Base-by-base conservation (phyloP, 2,329 filamentous ascomycete species). In the Neoascochyta sp. region DNA sequence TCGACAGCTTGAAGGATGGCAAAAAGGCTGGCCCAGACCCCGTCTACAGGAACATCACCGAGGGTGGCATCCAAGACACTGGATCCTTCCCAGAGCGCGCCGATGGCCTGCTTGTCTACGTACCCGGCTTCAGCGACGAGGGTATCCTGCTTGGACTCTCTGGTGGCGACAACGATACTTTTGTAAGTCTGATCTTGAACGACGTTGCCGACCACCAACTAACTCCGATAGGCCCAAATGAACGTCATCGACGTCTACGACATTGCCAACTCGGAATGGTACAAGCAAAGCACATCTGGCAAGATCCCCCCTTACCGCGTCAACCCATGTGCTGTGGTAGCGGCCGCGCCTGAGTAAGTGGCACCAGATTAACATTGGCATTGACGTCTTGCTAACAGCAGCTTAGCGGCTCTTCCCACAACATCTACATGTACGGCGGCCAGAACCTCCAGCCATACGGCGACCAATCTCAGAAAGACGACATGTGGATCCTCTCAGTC, bases 211-310 rank as follows among this genome's bases (percentile, higher is more conserved):
- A n/a, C n/a, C n/a, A n/a, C n/a, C n/a, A n/a, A n/a, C n/a, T n/a
- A n/a, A n/a, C n/a, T n/a, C n/a, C n/a, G 7, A 3, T 27, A 74
- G 70, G 76, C 73, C 0, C 69, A 73, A 10, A 88, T 90, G 66
- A 87, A 80, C 27, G 72, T 76, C 10, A 80, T 89, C 21, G 82
- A 89, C 44, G 76, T 90, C n/a, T 92, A 86, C 57, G 86, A 92
- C 50, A 76, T 90, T 34, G 81, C 76, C 4, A 73, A 64, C 16
- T 70, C 75, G 3, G 74, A 69, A 5, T 92, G 86, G 86, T 86
- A 83, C 53, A 81, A 79, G 46, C 86, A 92, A 57, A 66, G 73
- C 3, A 86, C 84, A 0, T 70, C 68, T 3, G 78, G 75, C 2
- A 68, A 70, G 0, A 72, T 70, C 4, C 81, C 82, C 0, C 65